Evolutionary conservation across 176 grass and related monocot genomes (phyloP), one percentile per base, ranked within the genome.

Genomic region (Ampelocalamus luodianensis): DNA sequence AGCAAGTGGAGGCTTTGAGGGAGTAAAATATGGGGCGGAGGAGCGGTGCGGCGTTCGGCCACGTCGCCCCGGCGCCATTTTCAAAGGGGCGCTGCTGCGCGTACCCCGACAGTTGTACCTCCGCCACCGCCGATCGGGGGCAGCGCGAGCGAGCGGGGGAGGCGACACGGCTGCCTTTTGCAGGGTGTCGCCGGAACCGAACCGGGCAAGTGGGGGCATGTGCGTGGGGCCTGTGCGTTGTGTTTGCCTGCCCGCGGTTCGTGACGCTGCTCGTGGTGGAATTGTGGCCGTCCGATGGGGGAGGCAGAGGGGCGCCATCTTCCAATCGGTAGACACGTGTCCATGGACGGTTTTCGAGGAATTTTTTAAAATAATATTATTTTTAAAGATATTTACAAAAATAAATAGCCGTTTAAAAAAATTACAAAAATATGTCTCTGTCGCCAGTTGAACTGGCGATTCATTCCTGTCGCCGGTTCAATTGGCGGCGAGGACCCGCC

Each of bases 11-110:
- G 39, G 24, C 45, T 70, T 79, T 14, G 23, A 38, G 78, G 55
- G 46, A 85, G 69, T 85, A 91, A 77, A 91, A 72, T 38, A 91
- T 88, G 85, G 53, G 20, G 70, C 76, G 42, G 75, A 81, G 64
- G 76, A 82, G 81, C 77, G 90, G 85, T 76, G 71, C 71, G 72
- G 44, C 50, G 51, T 36, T 56, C 54, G 82, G 81, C 90, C 90
- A 91, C 85, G 89, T 91, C 81, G 44, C 81, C 79, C 83, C 74
- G 84, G 74, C 84, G 73, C 89, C 20, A 58, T 82, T 87, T 59
- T 43, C 72, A 17, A 78, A 72, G 29, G 74, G 36, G 39, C 66
- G n/a, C 11, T 83, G 89, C 89, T 90, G 80, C 79, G 79, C 17
- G 84, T 53, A 87, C 84, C 60, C 84, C 79, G 84, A 90, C 84